These are phyloP conservation scores for Boletus rufocinnamomeus DNA, from an alignment of 768 basidiomycete species.

Conservation along the genomic window DNA sequence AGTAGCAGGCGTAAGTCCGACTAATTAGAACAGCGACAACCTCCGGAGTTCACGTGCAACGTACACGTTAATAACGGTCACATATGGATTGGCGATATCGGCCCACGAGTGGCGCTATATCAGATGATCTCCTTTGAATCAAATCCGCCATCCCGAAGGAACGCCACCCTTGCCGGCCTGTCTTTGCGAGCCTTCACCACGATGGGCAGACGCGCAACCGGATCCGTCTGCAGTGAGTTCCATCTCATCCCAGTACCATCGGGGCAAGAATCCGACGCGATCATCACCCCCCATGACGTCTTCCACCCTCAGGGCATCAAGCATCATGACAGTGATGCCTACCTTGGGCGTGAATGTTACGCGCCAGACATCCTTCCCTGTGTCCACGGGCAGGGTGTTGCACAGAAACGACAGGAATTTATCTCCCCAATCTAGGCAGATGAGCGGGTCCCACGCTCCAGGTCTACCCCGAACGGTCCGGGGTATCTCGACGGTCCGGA, in stretches of 20 bases:
- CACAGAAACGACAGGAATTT: conserved; percentile 59
- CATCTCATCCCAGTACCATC: conserved; percentile 58
- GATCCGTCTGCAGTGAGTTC: conserved; percentile 1
- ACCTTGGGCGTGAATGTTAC: conserved; percentile 59
- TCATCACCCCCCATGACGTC: conserved; percentile 71
- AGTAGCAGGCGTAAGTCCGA: conserved; percentile 26
- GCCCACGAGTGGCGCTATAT: conserved; percentile 15
- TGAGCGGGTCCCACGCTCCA: conserved; percentile 72
- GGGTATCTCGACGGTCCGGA: conserved; percentile 80
- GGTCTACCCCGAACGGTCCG: conserved; percentile 74
- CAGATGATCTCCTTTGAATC: conserved; percentile 25
- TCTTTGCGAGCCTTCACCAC: conserved; percentile 7
- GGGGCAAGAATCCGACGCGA: conserved; percentile 76
- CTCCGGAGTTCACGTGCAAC: conserved; percentile 30
- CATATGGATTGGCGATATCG: conserved; percentile 6
- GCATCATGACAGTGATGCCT: conserved; percentile 52
- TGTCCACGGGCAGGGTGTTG: conserved; percentile 30
- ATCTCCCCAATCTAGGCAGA: conserved; percentile 77
- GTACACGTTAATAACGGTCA: conserved; percentile 21
- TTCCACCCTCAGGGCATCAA: conserved; percentile 50
- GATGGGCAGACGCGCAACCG: conserved; percentile 9
- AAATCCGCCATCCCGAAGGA: conserved; percentile 27
- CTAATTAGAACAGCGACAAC: conserved; percentile 27
- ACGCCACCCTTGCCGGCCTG: conserved; percentile 6
- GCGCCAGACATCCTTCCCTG: conserved; percentile 61